A percentile compares a stretch with the other conserved stretches of the same genome.
These are phyloP conservation scores for Fusarium sp. DNA, from an alignment of 2,329 filamentous ascomycete genomes.

Conservation along the genomic window DNA sequence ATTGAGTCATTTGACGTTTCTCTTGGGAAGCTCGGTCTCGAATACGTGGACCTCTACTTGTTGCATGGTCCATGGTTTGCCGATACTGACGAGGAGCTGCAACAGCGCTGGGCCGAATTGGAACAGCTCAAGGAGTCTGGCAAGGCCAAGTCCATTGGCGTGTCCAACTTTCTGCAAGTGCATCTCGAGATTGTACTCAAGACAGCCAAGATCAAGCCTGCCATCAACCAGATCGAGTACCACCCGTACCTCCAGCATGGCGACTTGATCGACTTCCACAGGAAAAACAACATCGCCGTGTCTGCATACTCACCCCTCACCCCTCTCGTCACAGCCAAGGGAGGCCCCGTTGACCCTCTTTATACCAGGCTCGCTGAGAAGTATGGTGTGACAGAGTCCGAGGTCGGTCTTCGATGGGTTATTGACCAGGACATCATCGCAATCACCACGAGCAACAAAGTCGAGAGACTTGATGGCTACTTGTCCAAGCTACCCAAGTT, in stretches of 20 bases:
- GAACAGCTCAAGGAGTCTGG: slow-evolving; percentile 74
- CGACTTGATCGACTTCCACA: slow-evolving; percentile 65
- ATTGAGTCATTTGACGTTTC: slow-evolving; percentile 65
- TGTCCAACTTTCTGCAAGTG: slow-evolving; percentile 74
- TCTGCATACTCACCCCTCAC: slow-evolving; percentile 66
- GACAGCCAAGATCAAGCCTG: slow-evolving; percentile 69
- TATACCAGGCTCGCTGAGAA: slow-evolving; percentile 64
- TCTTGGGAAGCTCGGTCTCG: slow-evolving; percentile 70
- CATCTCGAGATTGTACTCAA: slow-evolving; percentile 65
- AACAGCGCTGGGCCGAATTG: slow-evolving; percentile 65
- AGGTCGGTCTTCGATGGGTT: slow-evolving; percentile 67
- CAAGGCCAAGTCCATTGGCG: slow-evolving; percentile 74
- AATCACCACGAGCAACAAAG: slow-evolving; percentile 68
- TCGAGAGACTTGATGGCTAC: slow-evolving; percentile 66
- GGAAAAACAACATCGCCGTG: slow-evolving; percentile 64
- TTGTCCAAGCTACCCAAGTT: slow-evolving; percentile 61
- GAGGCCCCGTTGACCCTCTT: slow-evolving; percentile 62
- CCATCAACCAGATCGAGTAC: slow-evolving; percentile 82
- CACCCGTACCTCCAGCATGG: slow-evolving; percentile 79
- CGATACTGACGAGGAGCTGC: slow-evolving; percentile 61
- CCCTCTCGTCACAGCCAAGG: slow-evolving; percentile 56
- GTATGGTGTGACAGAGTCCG: slow-evolving; percentile 64
- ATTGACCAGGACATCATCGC: slow-evolving; percentile 67
- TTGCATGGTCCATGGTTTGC: slow-evolving; percentile 68
- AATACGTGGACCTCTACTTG: slow-evolving; percentile 77